Conservation (phyloP, 106 monocot genomes). For the Posidonia australis region DNA sequence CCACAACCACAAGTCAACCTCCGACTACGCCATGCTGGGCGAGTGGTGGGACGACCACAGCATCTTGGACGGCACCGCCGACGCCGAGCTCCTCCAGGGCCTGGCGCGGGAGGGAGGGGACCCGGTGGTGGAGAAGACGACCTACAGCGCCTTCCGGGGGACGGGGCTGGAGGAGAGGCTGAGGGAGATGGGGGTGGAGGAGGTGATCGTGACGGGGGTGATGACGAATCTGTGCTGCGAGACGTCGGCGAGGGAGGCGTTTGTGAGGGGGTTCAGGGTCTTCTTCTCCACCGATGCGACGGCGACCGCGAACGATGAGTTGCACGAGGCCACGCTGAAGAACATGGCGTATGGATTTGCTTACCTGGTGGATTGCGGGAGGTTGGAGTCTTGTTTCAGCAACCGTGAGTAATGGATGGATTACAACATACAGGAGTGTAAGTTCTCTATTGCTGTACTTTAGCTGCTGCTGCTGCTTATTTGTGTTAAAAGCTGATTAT, state of each 20-base stretch:
- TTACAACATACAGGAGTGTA: too few relatives aligned
- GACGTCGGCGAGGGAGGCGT: constrained; percentile 78
- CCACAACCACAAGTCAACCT: constrained; percentile 43
- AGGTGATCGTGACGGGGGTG: constrained; percentile 70
- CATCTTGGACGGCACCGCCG: constrained; percentile 37
- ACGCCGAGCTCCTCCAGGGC: constrained; percentile 29
- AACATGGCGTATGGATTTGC: constrained; percentile 84
- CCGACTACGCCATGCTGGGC: constrained; percentile 41
- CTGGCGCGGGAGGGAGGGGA: constrained; percentile 24
- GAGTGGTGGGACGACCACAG: constrained; percentile 56
- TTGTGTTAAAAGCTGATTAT: too few relatives aligned
- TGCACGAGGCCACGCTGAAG: constrained; percentile 60
- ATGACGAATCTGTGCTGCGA: constrained; percentile 92
- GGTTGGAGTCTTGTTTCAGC: constrained; percentile 14
- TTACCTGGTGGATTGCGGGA: constrained; percentile 48
- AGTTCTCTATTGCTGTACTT: too few relatives aligned
- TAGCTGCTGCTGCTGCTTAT: too few relatives aligned
- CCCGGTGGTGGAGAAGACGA: constrained; percentile 52
- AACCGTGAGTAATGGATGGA: too few relatives aligned
- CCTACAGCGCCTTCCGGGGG: constrained; percentile 60
- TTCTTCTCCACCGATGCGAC: constrained; percentile 76
- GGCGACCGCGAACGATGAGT: constrained; percentile 31
- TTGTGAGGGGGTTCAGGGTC: constrained; percentile 64
- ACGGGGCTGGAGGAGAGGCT: constrained; percentile 61
- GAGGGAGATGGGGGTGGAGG: constrained; percentile 41